Evolutionary conservation across 2,329 filamentous ascomycete species (phyloP), one percentile per base, ranked within the genome.

Genomic region (Ceratocystiopsis minuta): DNA sequence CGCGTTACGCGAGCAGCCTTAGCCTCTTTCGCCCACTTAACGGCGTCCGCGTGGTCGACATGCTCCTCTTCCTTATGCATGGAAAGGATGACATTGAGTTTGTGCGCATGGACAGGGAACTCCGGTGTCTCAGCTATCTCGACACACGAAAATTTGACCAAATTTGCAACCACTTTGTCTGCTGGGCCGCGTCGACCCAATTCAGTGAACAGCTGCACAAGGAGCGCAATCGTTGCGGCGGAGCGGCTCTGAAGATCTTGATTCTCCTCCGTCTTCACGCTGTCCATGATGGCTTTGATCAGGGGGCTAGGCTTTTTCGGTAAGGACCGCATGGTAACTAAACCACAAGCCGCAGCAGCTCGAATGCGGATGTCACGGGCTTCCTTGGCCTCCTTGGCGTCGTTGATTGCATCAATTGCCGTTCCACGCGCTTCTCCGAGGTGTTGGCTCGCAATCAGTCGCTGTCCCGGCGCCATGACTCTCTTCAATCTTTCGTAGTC

Each of bases 271-370:
- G 77, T 78, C 61, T 96, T 98, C 54, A 98, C 74, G 53, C 88
- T 96, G 57, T 98, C 90, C 90, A 98, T 98, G 60, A 98, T 82
- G 3, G 78, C 84, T 61, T 94, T 95, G 62, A 98, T 98, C 13
- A 94, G 75, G 16, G 79, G 74, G 47, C 84, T 86, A 11, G 88
- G 86, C 57, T 93, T 96, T 71, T 94, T 96, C 0, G 92, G 88
- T 11, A 95, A 70, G 28, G 81, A 70, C 44, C 78, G 75, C 62
- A 96, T 78, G n/a, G 86, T 80, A 39, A 98, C 81, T 43, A 96
- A 63, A 12, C 87, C 87, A 48, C 83, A 85, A 12, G 88, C 85
- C 16, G 86, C 83, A 7, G 84, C 81, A 15, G 90, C 84, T 55
- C 78, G 79, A 56, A 98, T 80, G 34, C 90, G 80, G 40, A 86